Percentiles rank a stretch among this genome's conserved stretches.
These are phyloP conservation scores for Selaginella moellendorffii DNA, from an alignment of 75 land plant species.

Conservation along the genomic window DNA sequence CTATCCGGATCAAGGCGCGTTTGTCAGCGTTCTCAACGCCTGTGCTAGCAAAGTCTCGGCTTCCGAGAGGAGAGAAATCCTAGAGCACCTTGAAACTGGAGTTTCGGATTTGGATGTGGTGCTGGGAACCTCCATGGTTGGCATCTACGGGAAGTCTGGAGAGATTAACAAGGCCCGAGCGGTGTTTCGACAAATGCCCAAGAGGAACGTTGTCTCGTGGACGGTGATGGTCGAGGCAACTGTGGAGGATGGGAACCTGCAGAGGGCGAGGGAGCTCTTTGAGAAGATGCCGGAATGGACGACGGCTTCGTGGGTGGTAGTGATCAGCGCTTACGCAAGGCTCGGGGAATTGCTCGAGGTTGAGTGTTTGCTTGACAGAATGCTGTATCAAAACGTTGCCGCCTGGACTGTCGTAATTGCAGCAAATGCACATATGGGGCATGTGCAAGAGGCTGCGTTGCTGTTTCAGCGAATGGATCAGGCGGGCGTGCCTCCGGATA, in stretches of 20 bases:
- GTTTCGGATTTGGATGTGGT: conserved; percentile 5
- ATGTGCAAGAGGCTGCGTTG: background rate
- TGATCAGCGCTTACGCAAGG: background rate
- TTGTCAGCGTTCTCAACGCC: conserved; percentile 5
- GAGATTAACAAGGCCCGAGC: background rate
- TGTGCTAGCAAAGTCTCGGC: background rate
- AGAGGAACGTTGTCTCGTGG: conserved; percentile 3
- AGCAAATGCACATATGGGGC: background rate
- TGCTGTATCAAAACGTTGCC: background rate
- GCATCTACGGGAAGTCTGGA: conserved; percentile 1
- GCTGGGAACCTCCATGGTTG: background rate
- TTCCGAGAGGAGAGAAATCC: background rate
- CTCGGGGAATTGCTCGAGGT: background rate
- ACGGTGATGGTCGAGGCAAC: conserved; percentile 1
- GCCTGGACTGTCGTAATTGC: background rate
- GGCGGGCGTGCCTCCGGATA: background rate
- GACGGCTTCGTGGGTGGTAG: background rate
- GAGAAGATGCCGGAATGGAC: background rate
- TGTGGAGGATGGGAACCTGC: background rate
- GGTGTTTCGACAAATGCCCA: background rate
- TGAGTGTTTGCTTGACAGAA: background rate
- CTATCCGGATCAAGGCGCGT: background rate
- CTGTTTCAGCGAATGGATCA: background rate
- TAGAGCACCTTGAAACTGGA: background rate
- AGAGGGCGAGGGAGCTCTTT: background rate